A percentile compares a stretch with the other conserved stretches of the same genome.
Conservation (phyloP, 768 basidiomycete genomes). For the Podaxis sp. region DNA sequence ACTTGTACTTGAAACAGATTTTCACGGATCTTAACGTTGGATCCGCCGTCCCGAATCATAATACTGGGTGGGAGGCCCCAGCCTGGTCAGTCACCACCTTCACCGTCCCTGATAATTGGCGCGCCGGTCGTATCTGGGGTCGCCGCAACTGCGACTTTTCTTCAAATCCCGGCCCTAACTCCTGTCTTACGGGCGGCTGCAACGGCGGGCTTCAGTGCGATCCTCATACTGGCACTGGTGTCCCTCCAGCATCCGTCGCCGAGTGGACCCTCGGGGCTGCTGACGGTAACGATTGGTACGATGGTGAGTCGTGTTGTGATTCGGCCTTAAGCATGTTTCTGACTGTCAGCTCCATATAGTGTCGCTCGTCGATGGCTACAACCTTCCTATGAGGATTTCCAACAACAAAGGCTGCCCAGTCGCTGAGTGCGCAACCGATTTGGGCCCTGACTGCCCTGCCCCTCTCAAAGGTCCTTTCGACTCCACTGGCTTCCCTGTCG, state of each 20-base stretch:
- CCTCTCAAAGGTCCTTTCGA: conserved; percentile 53
- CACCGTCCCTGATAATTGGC: conserved; percentile 62
- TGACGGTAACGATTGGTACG: conserved; percentile 42
- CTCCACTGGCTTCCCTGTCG: conserved; percentile 49
- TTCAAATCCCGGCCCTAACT: conserved; percentile 42
- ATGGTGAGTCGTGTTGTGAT: conserved; percentile 35
- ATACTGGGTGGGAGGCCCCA: conserved; percentile 43
- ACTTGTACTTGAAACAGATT: conserved; percentile 37
- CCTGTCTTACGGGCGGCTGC: conserved; percentile 62
- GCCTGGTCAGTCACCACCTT: conserved; percentile 39
- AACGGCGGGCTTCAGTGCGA: conserved; percentile 61
- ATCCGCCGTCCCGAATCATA: conserved; percentile 30
- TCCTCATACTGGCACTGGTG: conserved; percentile 46
- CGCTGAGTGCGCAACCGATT: conserved; percentile 59
- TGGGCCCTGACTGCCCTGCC: conserved; percentile 55
- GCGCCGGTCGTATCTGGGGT: conserved; percentile 55
- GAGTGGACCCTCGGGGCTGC: conserved; percentile 54
- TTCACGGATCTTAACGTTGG: conserved; percentile 59
- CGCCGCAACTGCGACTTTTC: conserved; percentile 62
- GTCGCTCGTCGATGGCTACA: conserved; percentile 65
- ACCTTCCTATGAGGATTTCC: conserved; percentile 55
- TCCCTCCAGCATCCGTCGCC: conserved; percentile 65
- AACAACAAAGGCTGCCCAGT: conserved; percentile 54
- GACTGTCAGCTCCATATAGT: conserved; percentile 32
- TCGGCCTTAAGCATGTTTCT: background rate